phyloP scores from a whole-genome alignment of 2,329 filamentous ascomycete species.

The Berkeleyomyces rouxiae region DNA sequence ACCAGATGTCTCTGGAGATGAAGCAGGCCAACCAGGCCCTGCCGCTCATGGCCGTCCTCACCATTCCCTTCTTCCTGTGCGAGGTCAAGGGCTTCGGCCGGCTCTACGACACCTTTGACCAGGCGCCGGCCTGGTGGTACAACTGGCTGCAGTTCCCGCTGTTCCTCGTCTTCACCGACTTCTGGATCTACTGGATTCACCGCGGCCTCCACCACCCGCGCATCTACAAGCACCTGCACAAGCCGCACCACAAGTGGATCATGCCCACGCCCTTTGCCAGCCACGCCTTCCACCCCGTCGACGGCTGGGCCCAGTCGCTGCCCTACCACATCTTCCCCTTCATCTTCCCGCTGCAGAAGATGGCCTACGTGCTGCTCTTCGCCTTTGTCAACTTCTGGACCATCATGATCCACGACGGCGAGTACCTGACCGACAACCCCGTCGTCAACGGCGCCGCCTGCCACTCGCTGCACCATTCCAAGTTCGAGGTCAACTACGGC shows the following conservation, averaged over 20 bases:
- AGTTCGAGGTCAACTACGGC: constrained; percentile 56
- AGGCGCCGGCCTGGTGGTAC: constrained; percentile 65
- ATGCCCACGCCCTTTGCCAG: constrained; percentile 90
- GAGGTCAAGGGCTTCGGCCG: constrained; percentile 76
- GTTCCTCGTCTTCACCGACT: constrained; percentile 79
- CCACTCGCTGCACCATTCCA: constrained; percentile 57
- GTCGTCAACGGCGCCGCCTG: constrained; percentile 88
- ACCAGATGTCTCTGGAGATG: constrained; percentile 79
- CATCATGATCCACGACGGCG: constrained; percentile 88
- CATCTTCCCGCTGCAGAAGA: constrained; percentile 81
- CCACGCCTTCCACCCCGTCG: constrained; percentile 86
- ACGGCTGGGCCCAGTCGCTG: constrained; percentile 74
- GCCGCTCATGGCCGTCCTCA: constrained; percentile 69
- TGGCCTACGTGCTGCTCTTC: constrained; percentile 73
- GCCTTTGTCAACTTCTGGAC: constrained; percentile 95
- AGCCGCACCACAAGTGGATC: constrained; percentile 99
- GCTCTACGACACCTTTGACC: constrained; percentile 65
- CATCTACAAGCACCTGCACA: constrained; percentile 75
- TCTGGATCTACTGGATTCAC: constrained; percentile 84
- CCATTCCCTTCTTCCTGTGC: constrained; percentile 60
- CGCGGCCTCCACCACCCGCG: constrained; percentile 64
- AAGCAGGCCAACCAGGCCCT: constrained; percentile 59
- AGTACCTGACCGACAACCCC: constrained; percentile 82
- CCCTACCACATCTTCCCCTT: constrained; percentile 92
- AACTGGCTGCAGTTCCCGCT: constrained; percentile 76